A percentile compares a stretch with the other conserved stretches of the same genome.
Evolutionary conservation across 257 asterid genomes (phyloP).

Genomic region (Echium plantagineum): DNA sequence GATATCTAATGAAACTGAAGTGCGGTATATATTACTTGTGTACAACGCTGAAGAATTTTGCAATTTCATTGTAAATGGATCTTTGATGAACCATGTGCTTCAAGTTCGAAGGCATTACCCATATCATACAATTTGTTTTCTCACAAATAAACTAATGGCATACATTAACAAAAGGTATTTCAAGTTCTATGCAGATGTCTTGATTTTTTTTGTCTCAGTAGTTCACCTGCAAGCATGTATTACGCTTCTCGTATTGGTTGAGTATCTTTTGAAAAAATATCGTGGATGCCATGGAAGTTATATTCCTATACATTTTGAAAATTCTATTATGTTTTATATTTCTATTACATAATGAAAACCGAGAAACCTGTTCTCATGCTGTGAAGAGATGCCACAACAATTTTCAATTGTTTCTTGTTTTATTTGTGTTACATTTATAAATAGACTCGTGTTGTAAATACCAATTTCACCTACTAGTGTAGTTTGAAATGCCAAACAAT

Average conservation of each 20-base stretch:
- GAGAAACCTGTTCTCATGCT: no score
- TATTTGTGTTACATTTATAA: no score
- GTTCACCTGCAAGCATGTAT: neutral
- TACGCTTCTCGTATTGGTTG: neutral
- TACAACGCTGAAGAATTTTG: slow-evolving; percentile 91
- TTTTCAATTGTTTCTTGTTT: no score
- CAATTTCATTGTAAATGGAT: slow-evolving; percentile 39
- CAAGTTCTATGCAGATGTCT: slow-evolving; percentile 8
- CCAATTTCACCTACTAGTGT: no score
- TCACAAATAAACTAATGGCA: slow-evolving; percentile 72
- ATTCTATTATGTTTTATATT: no score
- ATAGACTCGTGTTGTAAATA: no score
- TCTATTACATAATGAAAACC: no score
- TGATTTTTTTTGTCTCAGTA: slow-evolving; percentile 1
- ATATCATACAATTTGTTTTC: slow-evolving; percentile 62
- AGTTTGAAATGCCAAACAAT: no score
- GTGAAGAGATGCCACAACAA: no score
- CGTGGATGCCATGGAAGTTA: no score
- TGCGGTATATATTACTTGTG: slow-evolving; percentile 54
- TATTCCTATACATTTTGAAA: no score
- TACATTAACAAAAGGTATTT: slow-evolving; percentile 54
- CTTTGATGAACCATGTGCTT: slow-evolving; percentile 50
- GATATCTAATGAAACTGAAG: slow-evolving; percentile 36
- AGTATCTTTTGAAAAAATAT: neutral
- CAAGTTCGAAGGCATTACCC: slow-evolving; percentile 58